Evolutionary conservation across 2,329 filamentous ascomycete genomes (phyloP), one percentile per base, ranked within the genome.

Genomic region (Claviceps spartinae): DNA sequence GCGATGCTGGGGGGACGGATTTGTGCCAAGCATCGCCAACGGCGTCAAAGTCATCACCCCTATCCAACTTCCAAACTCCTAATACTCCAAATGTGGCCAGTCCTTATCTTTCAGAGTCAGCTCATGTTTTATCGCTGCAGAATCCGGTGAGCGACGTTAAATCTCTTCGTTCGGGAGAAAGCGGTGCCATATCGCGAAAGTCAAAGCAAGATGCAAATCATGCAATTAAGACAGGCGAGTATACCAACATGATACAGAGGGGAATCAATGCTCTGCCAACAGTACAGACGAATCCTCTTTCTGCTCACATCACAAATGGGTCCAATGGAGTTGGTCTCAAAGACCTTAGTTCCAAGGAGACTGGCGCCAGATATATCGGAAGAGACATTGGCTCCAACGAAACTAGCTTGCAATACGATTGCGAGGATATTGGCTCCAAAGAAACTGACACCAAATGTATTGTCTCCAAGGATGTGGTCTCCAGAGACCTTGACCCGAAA

Each of bases 61-160:
- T 51, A 36, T 24, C 41, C 49, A 13, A 54, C 47, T 42, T 57
- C 50, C n/a, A 55, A 41, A 54, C 56, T 18, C 48, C 30, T 34
- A 49, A 57, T 6, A 45, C 50, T 5, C 54, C 54, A 5, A 53
- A 58, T 14, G 61, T 66, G 1, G 55, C 60, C 13, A 75, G 71
- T 49, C 73, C 73, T 0, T 76, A 69, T 54, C 58, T 72, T 7
- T 72, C 71, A 0, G 74, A 77, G 54, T 68, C 69, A 16, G 71
- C 70, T 0, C 74, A 76, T 53, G 72, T 77, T 0, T 62, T 68
- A 3, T 75, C 72, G 0, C 58, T 77, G 3, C 74, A 77, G 52
- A 63, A 58, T 38, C 65, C 63, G 1, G 48, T 58, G 3, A 45
- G 52, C n/a, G 11, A 40, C 6, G 20, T 41, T 3, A 43, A 56